Percentiles rank a stretch among this genome's conserved stretches.
These are phyloP conservation scores for Gracilaria vermiculophylla DNA, from an alignment of 23 red algal genomes.

Conservation along the genomic window DNA sequence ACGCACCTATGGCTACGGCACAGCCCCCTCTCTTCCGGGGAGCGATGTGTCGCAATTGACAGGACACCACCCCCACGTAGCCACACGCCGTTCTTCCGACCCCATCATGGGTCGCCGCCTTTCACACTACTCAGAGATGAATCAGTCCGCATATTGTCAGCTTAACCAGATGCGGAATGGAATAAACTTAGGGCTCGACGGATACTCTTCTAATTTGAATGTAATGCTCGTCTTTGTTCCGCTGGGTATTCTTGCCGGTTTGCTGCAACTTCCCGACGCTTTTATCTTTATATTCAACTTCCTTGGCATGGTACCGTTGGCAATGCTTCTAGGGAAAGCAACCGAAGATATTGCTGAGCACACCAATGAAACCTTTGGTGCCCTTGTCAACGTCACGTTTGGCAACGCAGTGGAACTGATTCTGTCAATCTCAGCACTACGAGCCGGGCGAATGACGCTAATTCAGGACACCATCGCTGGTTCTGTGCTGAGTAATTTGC, in stretches of 20 bases:
- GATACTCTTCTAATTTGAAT: constrained; percentile 75
- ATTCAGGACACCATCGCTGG: constrained; percentile 90
- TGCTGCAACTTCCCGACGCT: constrained; percentile 6
- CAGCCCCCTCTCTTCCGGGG: neutral
- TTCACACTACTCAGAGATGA: constrained; percentile 1
- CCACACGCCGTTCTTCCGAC: neutral
- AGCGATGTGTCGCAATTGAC: neutral
- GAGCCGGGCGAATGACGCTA: constrained; percentile 69
- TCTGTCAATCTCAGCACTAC: constrained; percentile 80
- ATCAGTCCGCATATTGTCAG: constrained; percentile 2
- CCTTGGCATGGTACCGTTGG: constrained; percentile 88
- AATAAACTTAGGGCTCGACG: constrained; percentile 46
- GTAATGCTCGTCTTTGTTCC: constrained; percentile 78
- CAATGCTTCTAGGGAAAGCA: constrained; percentile 81
- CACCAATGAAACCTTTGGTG: constrained; percentile 84
- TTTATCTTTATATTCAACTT: constrained; percentile 84
- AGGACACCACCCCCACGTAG: neutral
- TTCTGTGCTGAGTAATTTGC: constrained; percentile 89
- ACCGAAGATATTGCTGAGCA: constrained; percentile 95
- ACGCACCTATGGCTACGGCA: neutral
- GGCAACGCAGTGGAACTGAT: constrained; percentile 99
- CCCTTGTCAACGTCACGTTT: constrained; percentile 95
- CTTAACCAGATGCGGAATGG: constrained; percentile 47
- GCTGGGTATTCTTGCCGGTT: constrained; percentile 52
- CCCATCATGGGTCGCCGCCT: neutral